Evolutionary conservation across 345 rosid genomes (phyloP), one percentile per base, ranked within the genome.

Genomic region (Salix dunnii): DNA sequence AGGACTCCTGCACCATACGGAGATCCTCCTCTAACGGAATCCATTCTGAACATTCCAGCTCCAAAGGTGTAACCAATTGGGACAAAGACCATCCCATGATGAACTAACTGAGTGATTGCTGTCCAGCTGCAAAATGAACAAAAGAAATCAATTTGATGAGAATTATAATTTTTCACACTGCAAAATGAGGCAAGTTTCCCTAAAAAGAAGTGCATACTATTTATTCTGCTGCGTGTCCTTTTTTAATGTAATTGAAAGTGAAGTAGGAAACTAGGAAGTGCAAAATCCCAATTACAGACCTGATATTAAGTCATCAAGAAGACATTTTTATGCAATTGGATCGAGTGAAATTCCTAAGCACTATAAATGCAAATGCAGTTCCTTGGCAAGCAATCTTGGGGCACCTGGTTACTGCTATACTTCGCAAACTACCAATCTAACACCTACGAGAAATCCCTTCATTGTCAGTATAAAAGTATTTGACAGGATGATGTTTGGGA

Each of bases 31-130:
- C 93, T 86, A 17, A 87, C 84, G 31, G 88, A 86, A 74, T 92
- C 92, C 91, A 91, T 88, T 82, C 85, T 84, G 83, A 92, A 91
- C 95, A 92, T 92, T 36, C 93, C 91, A 2, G 92, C 93, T 68
- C 95, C 93, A 46, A 91, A 89, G 46, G 97, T 90, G 86, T 92
- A 90, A 8, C 97, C 97, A 74, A 90, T 86, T 3, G 97, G 97
- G 63, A 92, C 93, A 36, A 88, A 89, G n/a, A 92, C 79, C 97
- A 92, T 92, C 68, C 95, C 97, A 42, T 92, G 97, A 83, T 90
- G 93, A 46, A 84, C 92, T 12, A 92, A 87, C 71, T 91, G 97
- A 51, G 97, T 89, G 68, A 92, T 87, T 46, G 93, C 91, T 40
- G 92, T 91, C 91, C 93, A 91, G 38, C 95, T 92, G 79, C 23